Base-by-base conservation (phyloP, 148 eudicot species). In the Spergularia marina region DNA sequence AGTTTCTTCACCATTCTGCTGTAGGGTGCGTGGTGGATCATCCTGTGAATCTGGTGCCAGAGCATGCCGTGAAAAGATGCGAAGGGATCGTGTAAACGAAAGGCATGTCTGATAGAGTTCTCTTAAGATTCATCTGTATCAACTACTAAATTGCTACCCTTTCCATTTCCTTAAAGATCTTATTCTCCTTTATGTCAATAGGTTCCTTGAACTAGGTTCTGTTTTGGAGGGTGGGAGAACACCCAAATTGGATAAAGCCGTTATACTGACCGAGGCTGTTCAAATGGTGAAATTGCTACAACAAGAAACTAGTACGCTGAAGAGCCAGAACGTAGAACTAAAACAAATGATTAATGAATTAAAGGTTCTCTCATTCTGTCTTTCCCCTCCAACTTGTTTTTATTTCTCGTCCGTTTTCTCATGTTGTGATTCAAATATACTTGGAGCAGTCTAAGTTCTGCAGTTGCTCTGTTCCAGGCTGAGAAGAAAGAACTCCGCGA, bases 401-500 rank as follows among this genome's bases (percentile, higher is more conserved):
- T 6, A 44, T 44, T 6, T 44, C 49, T 44, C 10, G 9, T 44
- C 10, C 10, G 49, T 44, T 44, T 9, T 44, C 49, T 44, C 49
- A 44, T 44, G 49, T 44, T 44, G 49, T 44, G 49, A 9, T 18
- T 12, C 4, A 30, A 30, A 30, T 30, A 30, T 30, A 41, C 6
- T 0, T 21, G 21, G 2, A 44, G 23, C 57, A 16, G 36, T 14
- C 16, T 18, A 18, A 39, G 9, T 5, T 55, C 49, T 40, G 9
- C 14, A 30, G 66, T 44, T 30, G 16, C 53, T 44, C 73, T 57
- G 34, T 13, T 84, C 54, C 75, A 91, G 96, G 84, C 80, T 4
- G 92, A 91, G 91, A 91, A 91, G 84, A 89, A 78, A 47, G 89
- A 86, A 70, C 89, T 89, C 44, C 88, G 91, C 2, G 87, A 80